Base-by-base conservation (phyloP, 1,139 yeast species). In the Debaryomyces sp. region DNA sequence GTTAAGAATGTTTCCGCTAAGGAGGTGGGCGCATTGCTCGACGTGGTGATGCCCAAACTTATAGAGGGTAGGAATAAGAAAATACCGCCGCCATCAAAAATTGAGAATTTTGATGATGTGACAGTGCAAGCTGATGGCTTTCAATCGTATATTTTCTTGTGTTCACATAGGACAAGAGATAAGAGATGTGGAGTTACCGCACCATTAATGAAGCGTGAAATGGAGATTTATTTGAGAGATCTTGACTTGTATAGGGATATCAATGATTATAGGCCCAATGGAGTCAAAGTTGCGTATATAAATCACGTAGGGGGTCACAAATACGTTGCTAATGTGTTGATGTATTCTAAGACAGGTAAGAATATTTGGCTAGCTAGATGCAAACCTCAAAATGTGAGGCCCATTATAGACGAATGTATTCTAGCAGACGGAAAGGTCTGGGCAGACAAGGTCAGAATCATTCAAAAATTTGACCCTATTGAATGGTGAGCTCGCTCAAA, bases 241-340 rank as follows among this genome's bases (percentile, higher is more conserved):
- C 71, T 79, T 38, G 94, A 84, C 2, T 68, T 87, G 23, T 81
- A 82, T 57, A 77, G 98, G 58, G 97, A 92, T 64, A 60, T 69
- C 35, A 85, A 89, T 5, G 96, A 89, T 61, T 76, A 73, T 42
- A 75, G 92, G 45, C 84, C 89, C 0, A 84, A 78, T 34, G 98
- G 98, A 3, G 88, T 87, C 1, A 70, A 73, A 10, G 89, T 91
- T 3, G 73, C 78, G 3, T 90, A 67, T 58, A 78, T 88, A 21
- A 90, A 89, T 61, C 99, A 94, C 66, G 87, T 94, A 27, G 99
- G 99, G 3, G 98, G 98, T 2, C 99, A 94, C 68, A 94, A 94
- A 62, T 94, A 75, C 66, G 89, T 94, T 1, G 97, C 98, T 2
- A 94, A 94, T 66, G 88, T 89, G 2, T 77, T 90, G 47, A 80